Evolutionary conservation across 352 stramenopile species (phyloP).

Genomic region (Pythium oligandrum): DNA sequence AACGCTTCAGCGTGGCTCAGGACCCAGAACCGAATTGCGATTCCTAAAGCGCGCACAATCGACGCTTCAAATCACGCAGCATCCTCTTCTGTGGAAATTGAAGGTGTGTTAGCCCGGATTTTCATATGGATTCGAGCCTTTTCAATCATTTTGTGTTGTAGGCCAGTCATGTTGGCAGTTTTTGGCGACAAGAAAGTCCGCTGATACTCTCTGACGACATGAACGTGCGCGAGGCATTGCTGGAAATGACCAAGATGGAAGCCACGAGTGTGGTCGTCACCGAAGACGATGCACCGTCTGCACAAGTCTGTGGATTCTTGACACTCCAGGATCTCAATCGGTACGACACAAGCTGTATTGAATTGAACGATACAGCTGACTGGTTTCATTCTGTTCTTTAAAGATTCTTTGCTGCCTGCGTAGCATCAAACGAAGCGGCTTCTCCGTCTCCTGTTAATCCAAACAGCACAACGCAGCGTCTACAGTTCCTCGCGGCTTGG

Average conservation of each 20-base stretch:
- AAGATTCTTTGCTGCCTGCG: too few relatives aligned
- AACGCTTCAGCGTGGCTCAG: too few relatives aligned
- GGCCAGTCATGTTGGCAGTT: conserved; percentile 33
- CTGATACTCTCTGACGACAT: conserved; percentile 22
- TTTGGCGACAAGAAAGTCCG: conserved; percentile 34
- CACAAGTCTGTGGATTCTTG: too few relatives aligned
- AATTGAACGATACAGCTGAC: too few relatives aligned
- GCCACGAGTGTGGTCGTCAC: conserved; percentile 5
- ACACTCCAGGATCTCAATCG: too few relatives aligned
- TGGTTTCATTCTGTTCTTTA: too few relatives aligned
- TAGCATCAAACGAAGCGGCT: too few relatives aligned
- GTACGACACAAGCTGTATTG: too few relatives aligned
- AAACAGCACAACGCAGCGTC: too few relatives aligned
- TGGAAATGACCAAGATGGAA: conserved; percentile 22
- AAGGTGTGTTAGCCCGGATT: conserved; percentile 3
- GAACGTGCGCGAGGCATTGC: conserved; percentile 28
- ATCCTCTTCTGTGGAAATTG: conserved; percentile 17
- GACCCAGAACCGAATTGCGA: conserved; percentile 1
- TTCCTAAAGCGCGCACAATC: conserved; percentile 16
- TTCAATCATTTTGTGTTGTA: conserved; percentile 4
- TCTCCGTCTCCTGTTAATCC: too few relatives aligned
- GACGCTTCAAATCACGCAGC: conserved; percentile 10
- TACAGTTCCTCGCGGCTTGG: too few relatives aligned
- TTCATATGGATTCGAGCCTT: not conserved
- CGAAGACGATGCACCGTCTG: too few relatives aligned